phyloP scores from a whole-genome alignment of 805 yeast genomes.

The Saccharomyces cerevisiae region DNA sequence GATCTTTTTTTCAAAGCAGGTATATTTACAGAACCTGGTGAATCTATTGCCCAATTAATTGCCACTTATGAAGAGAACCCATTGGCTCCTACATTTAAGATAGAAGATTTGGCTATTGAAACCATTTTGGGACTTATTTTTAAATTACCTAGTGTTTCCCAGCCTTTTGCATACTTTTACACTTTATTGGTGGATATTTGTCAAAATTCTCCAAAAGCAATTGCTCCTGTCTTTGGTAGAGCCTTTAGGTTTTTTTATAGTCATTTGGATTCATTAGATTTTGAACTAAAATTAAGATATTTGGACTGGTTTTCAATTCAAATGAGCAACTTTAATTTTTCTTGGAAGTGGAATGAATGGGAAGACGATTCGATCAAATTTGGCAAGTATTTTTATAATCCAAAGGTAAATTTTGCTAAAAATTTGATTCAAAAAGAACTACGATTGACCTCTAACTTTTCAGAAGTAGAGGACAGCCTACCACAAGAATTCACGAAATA shows the following conservation, averaged over 20 bases:
- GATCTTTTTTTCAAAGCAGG: slow-evolving; percentile 62
- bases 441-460: slow-evolving; percentile 61
- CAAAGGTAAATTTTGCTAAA: slow-evolving; percentile 62
- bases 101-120: slow-evolving; percentile 85
- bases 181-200: slow-evolving; percentile 82
- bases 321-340: slow-evolving; percentile 85
- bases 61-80: slow-evolving; percentile 35
- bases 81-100: slow-evolving; percentile 66
- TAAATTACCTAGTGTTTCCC: slow-evolving; percentile 59
- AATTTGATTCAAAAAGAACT: slow-evolving; percentile 79
- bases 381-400: slow-evolving; percentile 48
- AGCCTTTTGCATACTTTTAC: slow-evolving; percentile 71
- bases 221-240: slow-evolving; percentile 92
- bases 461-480: slow-evolving; percentile 63
- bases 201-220: slow-evolving; percentile 65
- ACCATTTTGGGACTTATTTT: slow-evolving; percentile 70
- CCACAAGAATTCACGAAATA: slow-evolving; percentile 48
- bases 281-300: slow-evolving; percentile 63
- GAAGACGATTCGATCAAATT: slow-evolving; percentile 44
- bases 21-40: slow-evolving; percentile 64
- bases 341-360: slow-evolving; percentile 99
- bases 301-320: slow-evolving; percentile 91
- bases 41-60: slow-evolving; percentile 62
- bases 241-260: slow-evolving; percentile 77
- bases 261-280: slow-evolving; percentile 59